Evolutionary conservation across 208 protist genomes (phyloP), one percentile per base, ranked within the genome.

Genomic region (Leishmania lainsoni): DNA sequence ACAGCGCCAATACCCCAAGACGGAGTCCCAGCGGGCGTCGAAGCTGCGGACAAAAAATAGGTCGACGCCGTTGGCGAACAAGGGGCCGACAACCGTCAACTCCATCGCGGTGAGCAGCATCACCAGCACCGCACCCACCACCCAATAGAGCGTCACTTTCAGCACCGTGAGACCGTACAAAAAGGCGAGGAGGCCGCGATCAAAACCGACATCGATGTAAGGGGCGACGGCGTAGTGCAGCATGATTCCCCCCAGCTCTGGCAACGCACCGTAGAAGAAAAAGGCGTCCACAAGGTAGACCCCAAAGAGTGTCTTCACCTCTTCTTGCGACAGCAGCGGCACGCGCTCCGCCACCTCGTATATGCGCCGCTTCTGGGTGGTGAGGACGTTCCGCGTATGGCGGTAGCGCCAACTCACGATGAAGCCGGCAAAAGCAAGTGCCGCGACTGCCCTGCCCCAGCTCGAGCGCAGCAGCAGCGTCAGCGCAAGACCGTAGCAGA

Each of bases 21-120:
- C 85, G 12, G 83, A 54, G 48, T 93, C 91, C 81, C 90, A 84
- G 65, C 85, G 83, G 2, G 88, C 69, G 83, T 95, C 89, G 58
- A 94, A 83, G 85, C 88, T 91, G 79, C 91, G 90, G 61, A 94
- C 80, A 77, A 93, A 93, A 79, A 92, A 95, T 10, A 97, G 81
- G 39, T 97, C 91, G 4, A 97, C 93, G n/a, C 93, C 93, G 74
- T 90, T 89, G 35, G 91, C 90, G 83, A 97, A 97, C 56, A 97
- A 79, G 39, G 87, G 82, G 22, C 87, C 73, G 68, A 95, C 88
- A 9, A 95, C 81, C 1, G 48, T 86, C 52, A 83, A 54, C 79
- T 95, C 92, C 45, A 92, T 81, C n/a, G 82, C 77, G 69, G 93
- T 90, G 12, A 94, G 81, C 75, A 88, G 63, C 80, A 91, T 80